Evolutionary conservation across 2,329 filamentous ascomycete genomes (phyloP), one percentile per base, ranked within the genome.

Genomic region (Arthroderma sp.): DNA sequence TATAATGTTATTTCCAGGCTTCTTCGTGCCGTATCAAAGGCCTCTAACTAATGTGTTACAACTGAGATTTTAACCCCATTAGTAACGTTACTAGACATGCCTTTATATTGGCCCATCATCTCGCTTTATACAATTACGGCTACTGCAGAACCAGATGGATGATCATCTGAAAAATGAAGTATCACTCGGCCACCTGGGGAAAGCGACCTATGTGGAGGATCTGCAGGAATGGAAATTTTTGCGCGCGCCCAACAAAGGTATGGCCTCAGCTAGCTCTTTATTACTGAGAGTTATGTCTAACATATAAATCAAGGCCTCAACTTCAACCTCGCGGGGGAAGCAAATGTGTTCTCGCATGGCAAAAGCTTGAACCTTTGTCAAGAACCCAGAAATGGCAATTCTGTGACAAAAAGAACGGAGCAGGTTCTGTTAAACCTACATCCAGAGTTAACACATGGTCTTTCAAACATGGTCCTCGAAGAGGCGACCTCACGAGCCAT

Each of bases 101-200:
- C 47, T 51, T 19, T 31, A 33, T 51, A 51, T 31, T 51, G 47
- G n/a, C n/a, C 15, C n/a, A 33, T 4, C 6, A 51, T 31, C 8
- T 15, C 47, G n/a, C 28, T 51, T 25, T 31, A 33, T 33, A 51
- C 28, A 35, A 17, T 4, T 47, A 47, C 19, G 2, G 47, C 23
- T 15, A 51, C 47, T 31, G n/a, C 66, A 66, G 72, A 72, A 69
- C 77, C 79, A 65, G 72, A 83, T 83, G 81, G 78, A 77, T 82
- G 77, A 82, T 62, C 67, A 68, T 61, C 65, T 68, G 44, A 66
- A 31, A 7, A 31, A 51, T 33, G 47, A 51, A n/a, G 25, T 82
- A 55, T 77, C 77, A 60, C 82, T 81, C 70, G 81, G 81, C 71
- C 78, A 81, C 64, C 70, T 80, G 57, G 80, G 80, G 63, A 71